Evolutionary conservation across 805 yeast genomes (phyloP).

Genomic region (Ogataea nitratoaversa): DNA sequence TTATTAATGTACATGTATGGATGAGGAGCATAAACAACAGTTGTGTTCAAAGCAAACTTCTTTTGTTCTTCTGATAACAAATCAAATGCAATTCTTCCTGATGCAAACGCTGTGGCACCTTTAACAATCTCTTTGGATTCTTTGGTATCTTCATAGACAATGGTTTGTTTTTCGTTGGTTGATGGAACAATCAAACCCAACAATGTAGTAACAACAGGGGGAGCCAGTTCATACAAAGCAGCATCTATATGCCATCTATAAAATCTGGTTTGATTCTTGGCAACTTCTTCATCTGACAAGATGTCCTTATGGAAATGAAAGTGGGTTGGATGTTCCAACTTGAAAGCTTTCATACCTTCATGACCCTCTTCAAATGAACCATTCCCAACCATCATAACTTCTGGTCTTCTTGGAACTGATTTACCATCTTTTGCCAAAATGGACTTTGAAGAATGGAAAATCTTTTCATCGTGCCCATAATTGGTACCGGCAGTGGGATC

Average conservation of each 20-base stretch:
- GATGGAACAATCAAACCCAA: conserved; percentile 81
- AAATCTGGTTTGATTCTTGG: conserved; percentile 65
- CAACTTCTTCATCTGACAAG: conserved; percentile 60
- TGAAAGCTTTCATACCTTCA: conserved; percentile 44
- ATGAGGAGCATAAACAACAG: conserved; percentile 86
- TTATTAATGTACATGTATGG: conserved; percentile 83
- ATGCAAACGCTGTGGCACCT: conserved; percentile 87
- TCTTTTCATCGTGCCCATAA: conserved; percentile 80
- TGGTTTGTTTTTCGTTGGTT: conserved; percentile 53
- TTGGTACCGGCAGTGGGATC: conserved; percentile 68
- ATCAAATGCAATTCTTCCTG: conserved; percentile 78
- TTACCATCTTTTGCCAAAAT: conserved; percentile 78
- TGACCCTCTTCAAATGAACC: conserved; percentile 52
- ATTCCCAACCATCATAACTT: conserved; percentile 86
- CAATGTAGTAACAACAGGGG: conserved; percentile 82
- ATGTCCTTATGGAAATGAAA: conserved; percentile 70
- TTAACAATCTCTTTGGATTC: conserved; percentile 65
- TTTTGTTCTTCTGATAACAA: conserved; percentile 65
- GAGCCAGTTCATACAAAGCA: conserved; percentile 79
- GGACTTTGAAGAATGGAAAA: conserved; percentile 59
- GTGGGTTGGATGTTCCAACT: conserved; percentile 80
- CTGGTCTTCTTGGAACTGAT: conserved; percentile 78
- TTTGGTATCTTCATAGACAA: conserved; percentile 63
- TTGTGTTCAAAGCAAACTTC: conserved; percentile 69
- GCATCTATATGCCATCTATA: conserved; percentile 95